Percentiles rank a stretch among this genome's conserved stretches.
Evolutionary conservation across 2,329 filamentous ascomycete genomes (phyloP).

Genomic region (Blumeria hordei): DNA sequence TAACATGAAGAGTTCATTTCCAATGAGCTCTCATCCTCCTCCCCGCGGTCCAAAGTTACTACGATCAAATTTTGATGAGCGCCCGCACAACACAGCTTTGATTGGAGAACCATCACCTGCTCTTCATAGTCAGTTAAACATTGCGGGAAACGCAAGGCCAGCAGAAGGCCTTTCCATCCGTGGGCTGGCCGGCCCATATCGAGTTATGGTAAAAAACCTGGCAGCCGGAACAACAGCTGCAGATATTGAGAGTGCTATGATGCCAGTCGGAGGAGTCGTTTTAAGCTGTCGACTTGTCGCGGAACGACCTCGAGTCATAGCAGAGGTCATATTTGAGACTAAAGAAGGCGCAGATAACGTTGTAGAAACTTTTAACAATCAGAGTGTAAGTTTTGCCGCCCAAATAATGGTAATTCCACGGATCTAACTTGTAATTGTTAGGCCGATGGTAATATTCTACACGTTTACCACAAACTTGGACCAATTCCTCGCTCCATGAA

Average conservation of each 20-base stretch:
- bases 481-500: slow-evolving; percentile 1
- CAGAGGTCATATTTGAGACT: slow-evolving; percentile 51
- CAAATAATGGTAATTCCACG: not conserved
- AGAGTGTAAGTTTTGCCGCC: slow-evolving; percentile 32
- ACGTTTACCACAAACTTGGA: slow-evolving; percentile 44
- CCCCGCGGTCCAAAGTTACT: slow-evolving; percentile 12
- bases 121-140: slow-evolving; percentile 14
- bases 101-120: slow-evolving; percentile 10
- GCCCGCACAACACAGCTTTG: no score
- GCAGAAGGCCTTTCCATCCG: slow-evolving; percentile 39
- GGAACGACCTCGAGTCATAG: slow-evolving; percentile 45
- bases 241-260: slow-evolving; percentile 64
- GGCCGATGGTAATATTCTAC: slow-evolving; percentile 52
- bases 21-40: slow-evolving; percentile 18
- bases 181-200: slow-evolving; percentile 47
- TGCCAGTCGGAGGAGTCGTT: slow-evolving; percentile 46
- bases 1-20: slow-evolving; percentile 16
- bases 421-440: slow-evolving; percentile 11
- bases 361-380: slow-evolving; percentile 53
- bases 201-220: slow-evolving; percentile 59
- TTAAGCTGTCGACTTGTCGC: slow-evolving; percentile 43
- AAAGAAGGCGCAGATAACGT: slow-evolving; percentile 51
- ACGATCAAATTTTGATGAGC: slow-evolving; percentile 6
- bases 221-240: slow-evolving; percentile 58
- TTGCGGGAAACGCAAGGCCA: slow-evolving; percentile 15